Percentiles rank a stretch among this genome's conserved stretches.
These are phyloP conservation scores for Aleurites moluccanus DNA, from an alignment of 441 rosid genomes.

Conservation along the genomic window DNA sequence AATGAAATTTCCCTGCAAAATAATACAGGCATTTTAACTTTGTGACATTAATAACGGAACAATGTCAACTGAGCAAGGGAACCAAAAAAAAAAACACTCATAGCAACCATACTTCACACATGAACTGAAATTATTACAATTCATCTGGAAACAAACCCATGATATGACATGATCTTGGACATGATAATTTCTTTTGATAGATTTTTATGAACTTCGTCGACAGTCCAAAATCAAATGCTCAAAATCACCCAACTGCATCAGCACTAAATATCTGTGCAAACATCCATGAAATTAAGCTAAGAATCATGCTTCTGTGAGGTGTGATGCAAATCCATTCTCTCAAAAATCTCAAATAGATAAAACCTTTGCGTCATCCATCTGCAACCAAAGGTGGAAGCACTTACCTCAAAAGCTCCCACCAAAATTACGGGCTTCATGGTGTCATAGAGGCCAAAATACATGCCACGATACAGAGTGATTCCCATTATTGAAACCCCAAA, in stretches of 20 bases:
- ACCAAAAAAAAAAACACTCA: not conserved
- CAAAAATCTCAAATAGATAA: not conserved
- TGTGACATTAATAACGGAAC: not conserved
- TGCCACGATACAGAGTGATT: constrained; percentile 83
- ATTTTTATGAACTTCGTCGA: constrained; percentile 3
- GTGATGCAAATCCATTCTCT: not conserved
- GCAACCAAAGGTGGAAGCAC: constrained; percentile 13
- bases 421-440: constrained; percentile 79
- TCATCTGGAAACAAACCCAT: not conserved
- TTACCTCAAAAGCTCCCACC: constrained; percentile 86
- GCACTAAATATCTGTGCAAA: not conserved
- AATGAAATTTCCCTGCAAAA: constrained; percentile 75
- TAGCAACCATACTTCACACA: not conserved
- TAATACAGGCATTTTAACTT: not conserved
- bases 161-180: not conserved
- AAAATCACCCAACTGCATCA: not conserved
- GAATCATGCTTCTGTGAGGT: constrained; percentile 4
- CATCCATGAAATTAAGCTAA: too few species aligned
- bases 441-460: constrained; percentile 93
- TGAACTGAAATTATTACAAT: not conserved
- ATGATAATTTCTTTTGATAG: not conserved
- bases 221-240: constrained; percentile 3
- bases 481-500: constrained; percentile 89
- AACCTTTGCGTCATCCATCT: not conserved
- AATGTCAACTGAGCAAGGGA: not conserved